Base-by-base conservation (phyloP, 176 grass and related monocot genomes). In the Avena sativa region DNA sequence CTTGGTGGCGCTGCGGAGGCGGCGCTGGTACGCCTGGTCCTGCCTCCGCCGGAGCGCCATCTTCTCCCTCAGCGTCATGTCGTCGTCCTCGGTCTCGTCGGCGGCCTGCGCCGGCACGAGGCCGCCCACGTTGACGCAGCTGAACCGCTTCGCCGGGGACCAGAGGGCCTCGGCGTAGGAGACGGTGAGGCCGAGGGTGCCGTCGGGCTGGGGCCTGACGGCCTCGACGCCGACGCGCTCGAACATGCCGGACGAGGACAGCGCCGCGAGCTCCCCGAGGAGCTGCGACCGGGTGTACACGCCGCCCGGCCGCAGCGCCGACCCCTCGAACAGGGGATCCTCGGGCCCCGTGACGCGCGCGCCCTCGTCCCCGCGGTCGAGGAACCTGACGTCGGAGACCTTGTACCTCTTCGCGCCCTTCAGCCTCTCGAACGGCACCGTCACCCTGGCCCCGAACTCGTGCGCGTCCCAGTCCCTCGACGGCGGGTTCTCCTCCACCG, bases 241-340 rank as follows among this genome's bases (percentile, higher is more conserved):
- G 14, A 98, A 98, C 96, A 96, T 96, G 82, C 94, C 96, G 28
- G 94, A 94, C 66, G 94, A 88, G 71, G 86, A 91, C 2, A 98
- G 92, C 23, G 90, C 95, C 71, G 96, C 96, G 10, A 98, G 84
- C 90, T 98, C 96, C 83, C 89, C 89, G 67, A 87, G 71, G 71
- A 98, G 90, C 92, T 98, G 96, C 14, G 92, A 88, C 79, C 94
- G 94, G 70, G 94, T 98, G 90, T 94, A 98, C 75, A 96, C 89
- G 23, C 94, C 96, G 20, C 94, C 92, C n/a, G 96, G 92, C 38
- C 85, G 90, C 78, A 96, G 92, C 8, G 90, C 94, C 49, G 95
- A 82, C 89, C 88, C 92, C 81, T 98, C 94, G 80, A 96, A 98
- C 81, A 98, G 94, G 71, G 94, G 92, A 69, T 98, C 97, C 8